phyloP scores from a whole-genome alignment of 257 asterid genomes.

The Oldenlandia corymbosa region DNA sequence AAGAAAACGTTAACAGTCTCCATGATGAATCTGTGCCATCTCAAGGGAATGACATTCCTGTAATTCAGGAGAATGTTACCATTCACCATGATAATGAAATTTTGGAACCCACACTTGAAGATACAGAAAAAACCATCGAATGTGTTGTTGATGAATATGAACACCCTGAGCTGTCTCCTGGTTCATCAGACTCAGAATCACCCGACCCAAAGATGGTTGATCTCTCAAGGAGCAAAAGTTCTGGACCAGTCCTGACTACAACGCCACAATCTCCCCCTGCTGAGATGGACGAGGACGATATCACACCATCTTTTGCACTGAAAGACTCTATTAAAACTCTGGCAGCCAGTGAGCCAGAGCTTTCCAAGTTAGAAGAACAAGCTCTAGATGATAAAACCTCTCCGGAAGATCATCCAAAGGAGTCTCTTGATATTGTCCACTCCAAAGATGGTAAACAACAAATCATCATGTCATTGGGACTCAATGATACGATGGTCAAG shows the following conservation, averaged over 20 bases:
- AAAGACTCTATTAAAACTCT: slow-evolving; percentile 6
- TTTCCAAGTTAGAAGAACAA: slow-evolving; percentile 17
- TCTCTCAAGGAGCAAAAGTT: slow-evolving; percentile 41
- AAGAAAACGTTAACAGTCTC: slow-evolving; percentile 4
- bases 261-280: slow-evolving; percentile 18
- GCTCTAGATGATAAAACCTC: not conserved
- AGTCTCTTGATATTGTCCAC: slow-evolving; percentile 3
- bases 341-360: slow-evolving; percentile 17
- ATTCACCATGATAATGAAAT: not conserved
- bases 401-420: not conserved
- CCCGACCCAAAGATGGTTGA: slow-evolving; percentile 19
- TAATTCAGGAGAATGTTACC: slow-evolving; percentile 12
- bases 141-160: slow-evolving; percentile 3
- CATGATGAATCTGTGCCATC: slow-evolving; percentile 13
- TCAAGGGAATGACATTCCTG: slow-evolving; percentile 28
- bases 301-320: slow-evolving; percentile 9
- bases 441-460: not conserved
- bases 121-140: slow-evolving; percentile 8
- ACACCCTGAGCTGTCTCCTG: slow-evolving; percentile 22
- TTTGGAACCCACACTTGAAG: slow-evolving; percentile 8
- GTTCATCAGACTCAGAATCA: slow-evolving; percentile 33
- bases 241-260: slow-evolving; percentile 32
- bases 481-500: slow-evolving; percentile 16
- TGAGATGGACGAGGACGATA: slow-evolving; percentile 27
- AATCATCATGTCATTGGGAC: slow-evolving; percentile 6